Conservation (phyloP, 2,329 filamentous ascomycete species). For the Exophiala sp. region DNA sequence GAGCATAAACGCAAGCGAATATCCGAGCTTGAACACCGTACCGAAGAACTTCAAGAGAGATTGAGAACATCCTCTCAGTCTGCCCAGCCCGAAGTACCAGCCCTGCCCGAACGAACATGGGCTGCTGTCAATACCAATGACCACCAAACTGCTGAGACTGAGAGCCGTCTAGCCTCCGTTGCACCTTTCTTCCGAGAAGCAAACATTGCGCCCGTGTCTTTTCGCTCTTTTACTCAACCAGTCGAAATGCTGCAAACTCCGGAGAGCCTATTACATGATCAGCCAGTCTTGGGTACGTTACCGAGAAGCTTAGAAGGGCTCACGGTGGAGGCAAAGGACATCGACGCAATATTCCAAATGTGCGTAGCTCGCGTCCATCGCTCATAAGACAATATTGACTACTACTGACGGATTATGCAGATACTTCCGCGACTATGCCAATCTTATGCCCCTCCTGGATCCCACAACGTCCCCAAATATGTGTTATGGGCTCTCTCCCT, state of each 20-base stretch:
- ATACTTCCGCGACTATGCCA: constrained; percentile 39
- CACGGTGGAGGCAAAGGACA: constrained; percentile 32
- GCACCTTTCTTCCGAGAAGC: constrained; percentile 23
- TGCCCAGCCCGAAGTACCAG: constrained; percentile 23
- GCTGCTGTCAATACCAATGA: constrained; percentile 13
- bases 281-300: constrained; percentile 27
- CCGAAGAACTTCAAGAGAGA: constrained; percentile 36
- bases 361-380: constrained; percentile 17
- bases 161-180: constrained; percentile 31
- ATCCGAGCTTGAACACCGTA: constrained; percentile 38
- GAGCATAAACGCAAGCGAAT: constrained; percentile 41
- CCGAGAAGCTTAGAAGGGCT: constrained; percentile 34
- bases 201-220: constrained; percentile 18
- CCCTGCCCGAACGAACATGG: constrained; percentile 31
- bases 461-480: constrained; percentile 62
- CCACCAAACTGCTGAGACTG: constrained; percentile 31
- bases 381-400: too few relatives aligned
- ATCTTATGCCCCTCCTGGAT: constrained; percentile 40
- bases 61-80: constrained; percentile 31
- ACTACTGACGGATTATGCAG: constrained; percentile 24
- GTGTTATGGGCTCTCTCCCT: constrained; percentile 71
- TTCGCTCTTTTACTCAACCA: constrained; percentile 27
- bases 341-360: constrained; percentile 39
- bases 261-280: constrained; percentile 25
- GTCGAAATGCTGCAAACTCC: constrained; percentile 27